Evolutionary conservation across 2,329 filamentous ascomycete species (phyloP), one percentile per base, ranked within the genome.

Genomic region (Chrysoporthe austroafricana): DNA sequence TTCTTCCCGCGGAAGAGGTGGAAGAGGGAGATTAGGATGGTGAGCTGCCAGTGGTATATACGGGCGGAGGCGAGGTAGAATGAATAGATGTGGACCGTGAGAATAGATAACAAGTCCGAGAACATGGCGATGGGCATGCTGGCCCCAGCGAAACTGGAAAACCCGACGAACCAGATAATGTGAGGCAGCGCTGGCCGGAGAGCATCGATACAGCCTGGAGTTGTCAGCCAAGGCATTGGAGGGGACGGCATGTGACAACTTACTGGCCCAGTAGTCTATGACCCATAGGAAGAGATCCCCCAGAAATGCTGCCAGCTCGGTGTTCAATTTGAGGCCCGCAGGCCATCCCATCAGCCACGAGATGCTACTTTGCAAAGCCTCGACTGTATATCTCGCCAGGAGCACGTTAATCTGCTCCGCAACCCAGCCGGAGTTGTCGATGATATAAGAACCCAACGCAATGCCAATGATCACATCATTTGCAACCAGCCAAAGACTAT

Each of bases 401-500:
- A 97, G 82, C 57, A 84, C 83, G 73, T 92, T 92, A 72, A 98
- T 92, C 75, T 91, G 89, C 63, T 88, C 85, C 1, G 94, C 94
- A 1, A 97, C 93, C 84, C 91, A 93, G 66, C 88, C 86, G 1
- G 93, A 90, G 74, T 99, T 97, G 76, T 99, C 96, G 70, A 98
- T 95, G 70, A 99, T 97, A 77, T 97, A 99, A 0, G 94, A 97
- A 0, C 96, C 96, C 8, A 99, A 81, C 1, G 96, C 96, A 72
- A 99, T 97, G 36, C 96, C 96, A 69, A 99, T 98, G 71, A 99
- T 99, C 59, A 99, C 91, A 80, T 99, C 96, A 80, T 99, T 99
- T 42, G 94, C 94, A 32, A 99, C 96, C 9, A 99, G 91, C 96
- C 96, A 99, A 4, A 99, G 83, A 75, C 94, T 97, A 78, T 99